phyloP scores from a whole-genome alignment of 345 rosid genomes.

The Trapa incisa region DNA sequence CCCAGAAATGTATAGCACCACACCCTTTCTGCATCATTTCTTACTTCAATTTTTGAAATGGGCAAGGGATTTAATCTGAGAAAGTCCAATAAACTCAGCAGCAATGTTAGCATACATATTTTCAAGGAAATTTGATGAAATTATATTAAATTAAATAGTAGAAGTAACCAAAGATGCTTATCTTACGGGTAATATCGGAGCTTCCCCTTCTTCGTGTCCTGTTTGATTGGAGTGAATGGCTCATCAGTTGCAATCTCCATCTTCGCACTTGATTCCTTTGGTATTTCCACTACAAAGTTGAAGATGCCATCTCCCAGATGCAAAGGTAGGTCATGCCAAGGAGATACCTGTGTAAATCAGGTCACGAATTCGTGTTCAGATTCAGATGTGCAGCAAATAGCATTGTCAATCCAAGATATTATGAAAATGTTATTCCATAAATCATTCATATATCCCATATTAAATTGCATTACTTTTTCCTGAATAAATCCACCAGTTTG shows the following conservation, averaged over 20 bases:
- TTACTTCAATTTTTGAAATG: neutral
- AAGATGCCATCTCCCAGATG: constrained; percentile 68
- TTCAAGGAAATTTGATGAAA: neutral
- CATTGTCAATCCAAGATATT: neutral
- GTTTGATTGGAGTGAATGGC: constrained; percentile 81
- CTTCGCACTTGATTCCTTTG: constrained; percentile 86
- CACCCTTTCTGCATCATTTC: neutral
- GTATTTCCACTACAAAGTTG: constrained; percentile 80
- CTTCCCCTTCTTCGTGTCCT: constrained; percentile 70
- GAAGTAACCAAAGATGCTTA: neutral
- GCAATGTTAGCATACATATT: neutral
- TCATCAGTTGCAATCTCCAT: constrained; percentile 99
- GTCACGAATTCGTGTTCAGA: neutral
- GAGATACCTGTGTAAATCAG: constrained; percentile 47
- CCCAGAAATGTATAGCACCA: neutral
- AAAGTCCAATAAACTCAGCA: too few relatives aligned
- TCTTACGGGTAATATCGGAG: constrained; percentile 65
- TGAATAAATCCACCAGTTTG: too few relatives aligned
- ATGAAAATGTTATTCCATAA: neutral
- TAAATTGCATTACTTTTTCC: too few relatives aligned
- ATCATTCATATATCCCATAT: neutral
- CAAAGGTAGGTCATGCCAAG: constrained; percentile 92
- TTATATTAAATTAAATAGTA: neutral
- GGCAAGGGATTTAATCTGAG: neutral
- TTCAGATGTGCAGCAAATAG: neutral